Conservation (phyloP, 2,329 filamentous ascomycete genomes). For the Anisogramma anomala region DNA sequence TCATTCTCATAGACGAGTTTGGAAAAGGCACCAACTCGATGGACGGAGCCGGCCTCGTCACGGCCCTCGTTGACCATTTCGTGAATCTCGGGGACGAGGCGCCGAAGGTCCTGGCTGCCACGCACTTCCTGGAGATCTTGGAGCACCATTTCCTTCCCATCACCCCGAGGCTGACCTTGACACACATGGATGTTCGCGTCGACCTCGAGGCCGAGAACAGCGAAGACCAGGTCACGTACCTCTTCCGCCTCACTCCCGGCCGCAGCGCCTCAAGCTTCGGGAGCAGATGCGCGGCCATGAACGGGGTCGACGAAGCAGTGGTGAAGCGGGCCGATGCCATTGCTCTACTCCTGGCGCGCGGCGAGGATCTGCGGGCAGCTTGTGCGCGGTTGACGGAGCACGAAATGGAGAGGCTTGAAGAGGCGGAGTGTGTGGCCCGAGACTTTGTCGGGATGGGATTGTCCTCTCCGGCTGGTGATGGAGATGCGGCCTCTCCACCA, state of each 20-base stretch:
- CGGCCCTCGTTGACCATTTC: conserved; percentile 47
- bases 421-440: conserved; percentile 52
- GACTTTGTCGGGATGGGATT: conserved; percentile 38
- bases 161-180: conserved; percentile 43
- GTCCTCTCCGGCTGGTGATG: neutral
- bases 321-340: conserved; percentile 67
- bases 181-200: conserved; percentile 60
- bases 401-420: conserved; percentile 55
- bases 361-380: conserved; percentile 63
- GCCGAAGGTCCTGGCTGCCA: conserved; percentile 50
- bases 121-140: conserved; percentile 62
- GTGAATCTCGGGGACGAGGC: conserved; percentile 31
- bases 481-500: neutral
- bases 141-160: conserved; percentile 46
- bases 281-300: conserved; percentile 72
- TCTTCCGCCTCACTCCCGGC: conserved; percentile 60
- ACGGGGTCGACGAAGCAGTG: conserved; percentile 63
- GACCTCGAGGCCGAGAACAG: conserved; percentile 37
- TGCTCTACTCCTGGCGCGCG: conserved; percentile 52
- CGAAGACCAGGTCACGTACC: conserved; percentile 57
- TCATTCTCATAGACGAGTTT: conserved; percentile 91
- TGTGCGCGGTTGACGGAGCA: conserved; percentile 55
- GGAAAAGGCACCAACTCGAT: conserved; percentile 50
- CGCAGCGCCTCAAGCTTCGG: conserved; percentile 75
- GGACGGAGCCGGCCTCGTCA: conserved; percentile 47